Evolutionary conservation across 139 green algal genomes (phyloP), one percentile per base, ranked within the genome.

Genomic region (Coccomyxa sp.): DNA sequence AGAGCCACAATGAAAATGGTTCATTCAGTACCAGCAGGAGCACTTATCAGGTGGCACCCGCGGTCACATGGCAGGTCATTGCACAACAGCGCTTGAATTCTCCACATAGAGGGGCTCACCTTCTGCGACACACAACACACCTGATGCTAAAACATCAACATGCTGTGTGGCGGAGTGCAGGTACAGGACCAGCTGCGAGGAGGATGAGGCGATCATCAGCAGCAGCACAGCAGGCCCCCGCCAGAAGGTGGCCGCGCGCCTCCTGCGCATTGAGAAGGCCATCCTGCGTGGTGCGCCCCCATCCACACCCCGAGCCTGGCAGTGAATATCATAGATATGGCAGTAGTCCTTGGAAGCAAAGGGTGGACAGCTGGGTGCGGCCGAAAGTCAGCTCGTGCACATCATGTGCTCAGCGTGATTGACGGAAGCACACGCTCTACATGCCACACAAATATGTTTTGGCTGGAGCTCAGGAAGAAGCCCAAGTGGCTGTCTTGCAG

Each of bases 181-280:
- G 23, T 95, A 97, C 78, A 83, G 77, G 13, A 94, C 88, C 0
- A 90, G 75, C 0, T 68, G 89, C 4, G 86, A 91, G 83, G 74
- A 95, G 86, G 90, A 96, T 82, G 78, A 92, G 23, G 89, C 91
- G 66, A 88, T 92, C 28, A 91, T 96, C 14, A 80, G 81, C 10
- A 88, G 95, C 81, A 87, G 90, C 28, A 68, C 32, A 28, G 79
- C 82, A 27, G 83, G 81, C 4, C 89, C 93, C 0, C 88, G 93
- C 0, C 79, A 89, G 28, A 91, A 90, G 80, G 90, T 95, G 58
- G 93, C 94, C 32, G 88, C 92, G 0, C 85, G 89, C 0, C 88
- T 96, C 25, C 80, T 94, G 38, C 84, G 89, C 25, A 93, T 94
- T n/a, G 90, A 93, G 76, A 94, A 95, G 85, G 76, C 13, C 63